Base-by-base conservation (phyloP, 768 basidiomycete genomes). In the Phanerodontia chrysosporium region DNA sequence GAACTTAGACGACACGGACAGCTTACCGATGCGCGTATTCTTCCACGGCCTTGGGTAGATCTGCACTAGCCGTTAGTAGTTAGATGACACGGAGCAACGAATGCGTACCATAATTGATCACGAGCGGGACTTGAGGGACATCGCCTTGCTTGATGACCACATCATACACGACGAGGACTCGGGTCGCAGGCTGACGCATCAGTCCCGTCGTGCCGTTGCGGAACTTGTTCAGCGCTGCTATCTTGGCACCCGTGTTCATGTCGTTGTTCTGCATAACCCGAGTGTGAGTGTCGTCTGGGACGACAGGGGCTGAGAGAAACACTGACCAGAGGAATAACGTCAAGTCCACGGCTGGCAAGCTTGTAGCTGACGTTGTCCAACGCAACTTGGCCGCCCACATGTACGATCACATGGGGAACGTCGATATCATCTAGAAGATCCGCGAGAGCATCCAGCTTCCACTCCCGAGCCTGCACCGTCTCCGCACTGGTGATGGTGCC, bases 21-120 rank as follows among this genome's bases (percentile, higher is more conserved):
- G 65, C 78, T 28, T 61, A 94, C 92, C 96, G 89, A 69, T 94
- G 93, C 25, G 95, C 91, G 71, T 99, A 99, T 72, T 96, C 95
- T 77, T 98, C 96, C 36, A 98, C 96, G 49, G 89, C 93, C 75
- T 92, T 92, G 49, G 92, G 93, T 60, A 95, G 75, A 78, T 96
- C 94, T 92, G 64, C 13, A 55, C 30, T 18, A 18, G 25, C 53
- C 18, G 22, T 32, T 39, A 56, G 51, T 4, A 18, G 39, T 21
- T 21, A 36, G 55, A 45, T 25, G 64, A 18, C 71, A 61, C 46
- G 18, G 28, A 52, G 49, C n/a, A 5, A 48, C 51, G 42, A 13
- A 12, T 21, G 69, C 76, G 51, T 62, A 89, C 92, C 92, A 72
- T 96, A 98, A 74, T 98, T 98, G 75, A 99, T 87, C 65, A 99